A percentile compares a stretch with the other conserved stretches of the same genome.
Evolutionary conservation across 1,284 basidiomycete species (phyloP).

Genomic region (Tilletia walkeri): DNA sequence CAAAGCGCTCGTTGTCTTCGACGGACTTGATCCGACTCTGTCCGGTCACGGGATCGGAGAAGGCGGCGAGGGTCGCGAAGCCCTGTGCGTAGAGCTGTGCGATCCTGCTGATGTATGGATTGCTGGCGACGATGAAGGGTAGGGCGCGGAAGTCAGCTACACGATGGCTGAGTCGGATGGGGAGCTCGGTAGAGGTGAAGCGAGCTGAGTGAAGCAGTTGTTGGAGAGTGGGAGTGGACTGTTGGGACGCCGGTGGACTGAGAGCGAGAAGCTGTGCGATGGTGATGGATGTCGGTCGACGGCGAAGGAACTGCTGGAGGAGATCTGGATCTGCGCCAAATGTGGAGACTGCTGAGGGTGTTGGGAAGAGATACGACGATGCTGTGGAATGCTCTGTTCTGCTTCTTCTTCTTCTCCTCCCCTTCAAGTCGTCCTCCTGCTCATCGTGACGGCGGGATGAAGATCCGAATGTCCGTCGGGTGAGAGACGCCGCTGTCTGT

Average conservation of each 20-base stretch:
- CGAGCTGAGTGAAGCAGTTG: slow-evolving; percentile 46
- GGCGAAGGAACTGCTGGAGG: slow-evolving; percentile 38
- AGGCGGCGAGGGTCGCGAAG: slow-evolving; percentile 70
- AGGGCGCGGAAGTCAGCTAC: slow-evolving; percentile 52
- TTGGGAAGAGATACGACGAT: slow-evolving; percentile 14
- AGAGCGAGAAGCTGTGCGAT: slow-evolving; percentile 46
- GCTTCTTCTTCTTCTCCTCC: too few relatives aligned
- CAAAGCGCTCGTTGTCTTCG: slow-evolving; percentile 70
- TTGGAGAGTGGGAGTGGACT: slow-evolving; percentile 31
- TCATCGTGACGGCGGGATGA: too few relatives aligned
- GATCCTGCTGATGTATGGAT: slow-evolving; percentile 76
- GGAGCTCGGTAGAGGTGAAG: slow-evolving; percentile 49
- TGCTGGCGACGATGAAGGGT: slow-evolving; percentile 75
- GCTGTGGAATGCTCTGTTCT: background rate
- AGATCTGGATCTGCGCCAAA: slow-evolving; percentile 50
- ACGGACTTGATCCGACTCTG: slow-evolving; percentile 61
- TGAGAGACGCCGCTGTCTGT: too few relatives aligned
- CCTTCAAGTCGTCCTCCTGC: too few relatives aligned
- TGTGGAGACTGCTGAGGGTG: slow-evolving; percentile 25
- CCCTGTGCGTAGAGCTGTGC: slow-evolving; percentile 72
- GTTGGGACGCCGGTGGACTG: slow-evolving; percentile 39
- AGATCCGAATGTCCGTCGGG: too few relatives aligned
- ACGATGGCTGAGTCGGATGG: slow-evolving; percentile 51
- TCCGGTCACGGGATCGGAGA: slow-evolving; percentile 54
- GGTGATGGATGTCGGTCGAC: slow-evolving; percentile 45